Evolutionary conservation across 1,284 basidiomycete species (phyloP).

Genomic region (Melampsora abietis-canadensis): DNA sequence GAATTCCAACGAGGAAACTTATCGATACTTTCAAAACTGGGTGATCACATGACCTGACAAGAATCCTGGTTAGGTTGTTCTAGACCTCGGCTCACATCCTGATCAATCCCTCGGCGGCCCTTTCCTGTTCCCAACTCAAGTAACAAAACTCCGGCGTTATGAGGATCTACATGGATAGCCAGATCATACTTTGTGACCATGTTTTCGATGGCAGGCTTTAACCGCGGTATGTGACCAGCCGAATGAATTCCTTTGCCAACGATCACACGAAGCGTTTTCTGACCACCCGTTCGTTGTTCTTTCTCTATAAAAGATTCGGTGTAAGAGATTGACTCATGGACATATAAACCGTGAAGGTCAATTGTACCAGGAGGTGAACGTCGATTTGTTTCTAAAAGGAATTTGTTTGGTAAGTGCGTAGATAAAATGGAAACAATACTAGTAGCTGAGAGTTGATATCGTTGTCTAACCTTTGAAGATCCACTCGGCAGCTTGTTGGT

Average conservation of each 20-base stretch:
- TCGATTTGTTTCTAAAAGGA: conserved; percentile 71
- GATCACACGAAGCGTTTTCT: conserved; percentile 55
- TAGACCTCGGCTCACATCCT: no score
- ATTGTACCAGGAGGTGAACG: conserved; percentile 70
- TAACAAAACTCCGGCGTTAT: conserved; percentile 79
- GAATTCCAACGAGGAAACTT: no score
- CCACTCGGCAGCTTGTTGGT: conserved; percentile 81
- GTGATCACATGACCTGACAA: no score
- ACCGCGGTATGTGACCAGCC: conserved; percentile 71
- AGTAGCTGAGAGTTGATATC: not conserved
- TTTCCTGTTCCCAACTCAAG: no score
- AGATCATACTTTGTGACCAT: conserved; percentile 66
- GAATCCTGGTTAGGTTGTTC: no score
- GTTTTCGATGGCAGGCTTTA: conserved; percentile 88
- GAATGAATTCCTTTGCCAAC: conserved; percentile 82
- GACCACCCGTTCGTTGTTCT: conserved; percentile 58
- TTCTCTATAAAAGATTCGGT: conserved; percentile 2
- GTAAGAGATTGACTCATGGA: conserved; percentile 65
- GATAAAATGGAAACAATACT: not conserved
- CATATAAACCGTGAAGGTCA: conserved; percentile 77
- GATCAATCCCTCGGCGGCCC: no score
- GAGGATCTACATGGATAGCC: conserved; percentile 71
- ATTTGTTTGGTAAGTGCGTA: not conserved
- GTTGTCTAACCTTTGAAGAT: conserved; percentile 61
- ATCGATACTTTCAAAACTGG: no score